These are phyloP conservation scores for Penstemon davidsonii DNA, from an alignment of 257 asterid genomes.

Conservation along the genomic window DNA sequence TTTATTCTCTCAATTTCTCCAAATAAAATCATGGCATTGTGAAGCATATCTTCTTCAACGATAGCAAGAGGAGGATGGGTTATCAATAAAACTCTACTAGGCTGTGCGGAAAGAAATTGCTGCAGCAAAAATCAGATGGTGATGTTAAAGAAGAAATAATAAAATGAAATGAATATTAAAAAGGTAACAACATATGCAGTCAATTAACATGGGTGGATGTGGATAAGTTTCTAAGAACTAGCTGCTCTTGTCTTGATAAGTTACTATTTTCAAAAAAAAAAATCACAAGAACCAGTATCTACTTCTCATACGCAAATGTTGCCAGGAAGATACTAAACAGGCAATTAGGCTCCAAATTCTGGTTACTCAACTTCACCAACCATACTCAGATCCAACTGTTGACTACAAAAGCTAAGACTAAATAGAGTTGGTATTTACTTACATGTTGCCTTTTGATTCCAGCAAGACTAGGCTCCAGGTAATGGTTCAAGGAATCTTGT, in stretches of 20 bases:
- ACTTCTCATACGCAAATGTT: conserved; percentile 16
- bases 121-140: conserved; percentile 37
- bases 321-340: conserved; percentile 22
- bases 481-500: conserved; percentile 48
- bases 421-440: conserved; percentile 41
- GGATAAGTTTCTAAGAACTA: conserved; percentile 7
- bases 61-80: conserved; percentile 81
- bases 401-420: neutral
- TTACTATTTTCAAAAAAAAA: neutral
- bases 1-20: conserved; percentile 94
- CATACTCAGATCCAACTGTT: neutral
- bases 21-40: conserved; percentile 88
- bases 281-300: conserved; percentile 15
- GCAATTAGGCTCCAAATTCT: neutral
- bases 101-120: conserved; percentile 57
- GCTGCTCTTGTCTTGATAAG: neutral
- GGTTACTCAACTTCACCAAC: conserved; percentile 18
- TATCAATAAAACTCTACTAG: conserved; percentile 69
- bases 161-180: conserved; percentile 13
- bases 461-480: conserved; percentile 52
- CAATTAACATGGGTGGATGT: conserved; percentile 8
- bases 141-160: conserved; percentile 11
- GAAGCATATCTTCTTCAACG: conserved; percentile 91
- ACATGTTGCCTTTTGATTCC: conserved; percentile 75
- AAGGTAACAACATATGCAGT: conserved; percentile 5